Conservation (phyloP, 1,139 yeast genomes). For the Petasospora rhodanensis region DNA sequence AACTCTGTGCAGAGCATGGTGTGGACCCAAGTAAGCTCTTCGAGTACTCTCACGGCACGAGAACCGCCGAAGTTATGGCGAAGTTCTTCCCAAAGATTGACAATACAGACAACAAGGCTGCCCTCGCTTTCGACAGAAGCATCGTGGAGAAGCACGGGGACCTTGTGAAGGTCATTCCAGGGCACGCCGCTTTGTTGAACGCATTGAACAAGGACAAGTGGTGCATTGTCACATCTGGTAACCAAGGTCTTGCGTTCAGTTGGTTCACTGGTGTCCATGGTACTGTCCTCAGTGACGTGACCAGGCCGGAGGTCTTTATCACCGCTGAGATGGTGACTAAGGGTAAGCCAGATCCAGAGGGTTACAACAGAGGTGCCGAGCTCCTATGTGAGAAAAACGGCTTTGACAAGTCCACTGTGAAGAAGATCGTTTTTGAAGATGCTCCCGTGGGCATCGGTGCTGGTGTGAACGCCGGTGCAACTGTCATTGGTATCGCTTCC, state of each 20-base stretch:
- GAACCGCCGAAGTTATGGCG: slow-evolving; percentile 74
- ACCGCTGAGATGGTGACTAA: slow-evolving; percentile 50
- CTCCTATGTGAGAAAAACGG: slow-evolving; percentile 58
- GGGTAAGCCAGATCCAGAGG: slow-evolving; percentile 73
- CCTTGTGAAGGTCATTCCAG: slow-evolving; percentile 68
- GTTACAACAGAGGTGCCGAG: slow-evolving; percentile 45
- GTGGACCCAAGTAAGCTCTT: slow-evolving; percentile 68
- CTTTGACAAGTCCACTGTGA: slow-evolving; percentile 38
- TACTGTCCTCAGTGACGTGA: slow-evolving; percentile 40
- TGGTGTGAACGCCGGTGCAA: slow-evolving; percentile 82
- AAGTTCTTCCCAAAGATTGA: slow-evolving; percentile 76
- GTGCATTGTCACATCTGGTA: slow-evolving; percentile 78
- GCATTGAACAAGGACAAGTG: slow-evolving; percentile 43
- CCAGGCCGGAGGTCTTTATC: slow-evolving; percentile 67
- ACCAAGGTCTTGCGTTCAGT: slow-evolving; percentile 67
- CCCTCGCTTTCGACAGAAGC: slow-evolving; percentile 52
- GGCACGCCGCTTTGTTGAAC: slow-evolving; percentile 61
- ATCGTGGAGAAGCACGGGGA: slow-evolving; percentile 73
- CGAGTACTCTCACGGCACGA: slow-evolving; percentile 75
- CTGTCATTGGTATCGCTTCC: slow-evolving; percentile 78
- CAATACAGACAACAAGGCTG: slow-evolving; percentile 58
- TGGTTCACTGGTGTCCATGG: slow-evolving; percentile 65
- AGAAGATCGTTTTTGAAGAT: slow-evolving; percentile 75
- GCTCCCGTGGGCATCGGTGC: slow-evolving; percentile 87
- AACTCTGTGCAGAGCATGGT: slow-evolving; percentile 65